These are phyloP conservation scores for Saccharomyces uvarum DNA, from an alignment of 1,139 yeast genomes.

Conservation along the genomic window DNA sequence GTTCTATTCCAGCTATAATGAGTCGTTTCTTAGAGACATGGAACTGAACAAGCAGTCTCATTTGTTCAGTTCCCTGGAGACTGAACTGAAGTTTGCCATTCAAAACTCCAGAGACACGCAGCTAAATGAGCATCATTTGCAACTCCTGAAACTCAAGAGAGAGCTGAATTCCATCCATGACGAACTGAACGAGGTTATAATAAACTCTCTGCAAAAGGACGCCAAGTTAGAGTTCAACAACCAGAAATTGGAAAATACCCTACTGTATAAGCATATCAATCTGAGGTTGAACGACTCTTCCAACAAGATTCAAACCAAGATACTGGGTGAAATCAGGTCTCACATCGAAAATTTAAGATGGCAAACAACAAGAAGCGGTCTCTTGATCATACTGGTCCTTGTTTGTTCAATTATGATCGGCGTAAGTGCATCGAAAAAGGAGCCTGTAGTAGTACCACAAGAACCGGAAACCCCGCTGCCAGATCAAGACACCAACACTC, in stretches of 20 bases:
- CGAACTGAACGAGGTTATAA: conserved; percentile 64
- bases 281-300: conserved; percentile 75
- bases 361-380: conserved; percentile 87
- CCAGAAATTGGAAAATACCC: conserved; percentile 76
- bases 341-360: conserved; percentile 86
- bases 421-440: conserved; percentile 38
- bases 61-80: conserved; percentile 85
- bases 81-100: conserved; percentile 76
- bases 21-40: conserved; percentile 53
- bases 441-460: conserved; percentile 25
- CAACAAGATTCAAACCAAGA: conserved; percentile 76
- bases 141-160: conserved; percentile 58
- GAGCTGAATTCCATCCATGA: conserved; percentile 67
- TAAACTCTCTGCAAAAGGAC: conserved; percentile 56
- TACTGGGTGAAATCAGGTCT: conserved; percentile 73
- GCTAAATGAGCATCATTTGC: conserved; percentile 59
- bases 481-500: background rate
- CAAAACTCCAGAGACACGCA: conserved; percentile 67
- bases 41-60: conserved; percentile 83
- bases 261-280: conserved; percentile 62
- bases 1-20: conserved; percentile 46
- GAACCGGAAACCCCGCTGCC: conserved; percentile 11
- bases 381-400: conserved; percentile 34
- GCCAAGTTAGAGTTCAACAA: conserved; percentile 80
- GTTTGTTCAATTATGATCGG: conserved; percentile 45